Base-by-base conservation (phyloP, 352 stramenopile species). In the Thalassiosira oceanica region DNA sequence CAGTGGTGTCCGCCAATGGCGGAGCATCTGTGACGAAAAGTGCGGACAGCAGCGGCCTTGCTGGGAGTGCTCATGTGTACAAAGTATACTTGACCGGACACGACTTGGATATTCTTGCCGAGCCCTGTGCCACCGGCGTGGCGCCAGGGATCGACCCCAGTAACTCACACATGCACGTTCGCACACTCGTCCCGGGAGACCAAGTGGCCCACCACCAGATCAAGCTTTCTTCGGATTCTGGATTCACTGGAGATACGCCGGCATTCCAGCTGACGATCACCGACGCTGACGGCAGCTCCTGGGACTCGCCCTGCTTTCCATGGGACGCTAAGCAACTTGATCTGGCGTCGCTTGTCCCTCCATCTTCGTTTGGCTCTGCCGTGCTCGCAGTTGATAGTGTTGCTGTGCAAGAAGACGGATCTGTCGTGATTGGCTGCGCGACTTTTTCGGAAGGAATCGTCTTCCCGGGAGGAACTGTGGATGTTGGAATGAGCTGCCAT, bases 81-180 rank as follows among this genome's bases (percentile, higher is more conserved):
- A 92, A 85, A 10, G 77, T 98, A 18, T 98, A 98, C 69, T 98
- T 97, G 48, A 46, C 89, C 15, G 95, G 95, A 15, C 64, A 80
- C 2, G 65, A 67, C 1, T 82, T 97, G 5, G 33, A 90, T 37
- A 73, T 90, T 11, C 37, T 66, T 16, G 58, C 52, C 50, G 58
- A 72, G 42, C 31, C 58, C 50, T 78, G 63, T 28, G 50, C 37
- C 36, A 45, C 15, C 36, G 63, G 58, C 35, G 23, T 73, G 35
- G 49, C 60, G 21, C 39, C 46, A 39, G 71, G 67, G 41, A 67
- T 74, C 23, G 55, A 82, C 48, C 61, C 61, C 0, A 80, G 60
- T 4, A 83, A 83, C 53, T 79, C 67, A 16, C 69, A 82, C 31
- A 41, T 79, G 11, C 50, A 80, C 58, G 54, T 93, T 20, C 67